phyloP scores from a whole-genome alignment of 345 rosid species.

The Capsella bursapastoris region DNA sequence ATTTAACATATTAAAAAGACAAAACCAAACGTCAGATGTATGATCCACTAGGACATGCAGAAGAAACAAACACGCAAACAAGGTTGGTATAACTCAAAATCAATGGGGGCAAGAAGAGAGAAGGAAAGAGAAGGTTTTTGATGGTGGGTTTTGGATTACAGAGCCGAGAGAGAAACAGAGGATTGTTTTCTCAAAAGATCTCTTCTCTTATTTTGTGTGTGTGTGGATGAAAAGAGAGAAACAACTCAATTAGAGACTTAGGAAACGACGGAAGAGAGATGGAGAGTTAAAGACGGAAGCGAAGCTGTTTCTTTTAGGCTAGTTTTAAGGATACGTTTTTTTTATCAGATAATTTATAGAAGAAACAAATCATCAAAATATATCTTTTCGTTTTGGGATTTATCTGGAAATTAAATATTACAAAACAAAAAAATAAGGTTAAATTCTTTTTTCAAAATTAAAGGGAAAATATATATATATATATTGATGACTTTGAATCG shows the following conservation, averaged over 20 bases:
- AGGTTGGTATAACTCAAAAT: no score
- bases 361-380: neutral
- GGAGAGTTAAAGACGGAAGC: conserved; percentile 25
- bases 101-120: no score
- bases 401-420: no score
- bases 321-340: conserved; percentile 15
- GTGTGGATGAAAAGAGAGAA: conserved; percentile 16
- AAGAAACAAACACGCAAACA: no score
- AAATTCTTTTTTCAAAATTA: neutral
- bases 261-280: conserved; percentile 38
- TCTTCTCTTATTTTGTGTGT: neutral
- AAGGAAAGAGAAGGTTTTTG: conserved; percentile 22
- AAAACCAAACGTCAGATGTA: conserved; percentile 12
- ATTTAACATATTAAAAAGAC: neutral
- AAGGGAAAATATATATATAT: neutral
- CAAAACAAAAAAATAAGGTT: no score
- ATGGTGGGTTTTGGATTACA: conserved; percentile 32
- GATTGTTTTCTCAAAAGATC: neutral
- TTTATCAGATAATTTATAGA: neutral
- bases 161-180: neutral
- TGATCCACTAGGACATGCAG: conserved; percentile 22
- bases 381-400: neutral
- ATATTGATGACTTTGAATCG: neutral
- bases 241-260: conserved; percentile 6
- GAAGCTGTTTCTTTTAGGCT: conserved; percentile 40